Conservation (phyloP, 2,329 filamentous ascomycete genomes). For the Emericellopsis cladophorae region DNA sequence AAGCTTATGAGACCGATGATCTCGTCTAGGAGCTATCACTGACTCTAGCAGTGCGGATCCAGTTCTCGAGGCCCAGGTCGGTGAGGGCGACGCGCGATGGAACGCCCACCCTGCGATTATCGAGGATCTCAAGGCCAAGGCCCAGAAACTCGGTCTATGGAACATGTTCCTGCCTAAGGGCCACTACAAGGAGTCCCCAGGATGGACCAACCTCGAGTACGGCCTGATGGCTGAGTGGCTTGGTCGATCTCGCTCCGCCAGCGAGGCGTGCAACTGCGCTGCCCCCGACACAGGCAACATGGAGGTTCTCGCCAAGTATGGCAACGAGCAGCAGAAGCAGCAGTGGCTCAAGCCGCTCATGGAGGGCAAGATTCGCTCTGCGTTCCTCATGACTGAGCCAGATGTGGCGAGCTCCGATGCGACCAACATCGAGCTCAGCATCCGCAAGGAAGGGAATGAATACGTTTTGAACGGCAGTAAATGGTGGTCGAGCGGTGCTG, state of each 20-base stretch:
- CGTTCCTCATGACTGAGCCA: constrained; percentile 91
- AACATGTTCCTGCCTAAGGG: constrained; percentile 96
- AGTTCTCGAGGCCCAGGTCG: constrained; percentile 69
- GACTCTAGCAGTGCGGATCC: constrained; percentile 51
- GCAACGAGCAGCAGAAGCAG: constrained; percentile 72
- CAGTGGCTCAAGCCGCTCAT: constrained; percentile 73
- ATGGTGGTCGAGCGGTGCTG: constrained; percentile 98
- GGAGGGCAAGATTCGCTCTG: constrained; percentile 74
- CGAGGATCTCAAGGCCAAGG: constrained; percentile 80
- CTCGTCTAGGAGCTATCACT: not conserved
- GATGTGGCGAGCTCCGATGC: constrained; percentile 83
- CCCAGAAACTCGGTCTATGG: constrained; percentile 77
- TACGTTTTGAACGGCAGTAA: constrained; percentile 93
- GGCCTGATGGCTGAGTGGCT: constrained; percentile 95
- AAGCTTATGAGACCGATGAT: constrained; percentile 13
- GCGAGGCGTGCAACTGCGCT: constrained; percentile 80
- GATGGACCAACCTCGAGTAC: constrained; percentile 92
- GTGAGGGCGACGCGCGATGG: constrained; percentile 67
- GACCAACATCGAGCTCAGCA: constrained; percentile 79
- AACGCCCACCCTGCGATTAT: constrained; percentile 66
- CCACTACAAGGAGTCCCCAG: constrained; percentile 90
- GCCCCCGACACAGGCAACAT: constrained; percentile 92
- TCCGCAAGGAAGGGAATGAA: constrained; percentile 71
- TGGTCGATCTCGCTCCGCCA: constrained; percentile 72
- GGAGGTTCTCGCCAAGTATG: constrained; percentile 89